Percentiles rank a stretch among this genome's conserved stretches.
These are phyloP conservation scores for Aureobasidium leucospermi DNA, from an alignment of 2,329 filamentous ascomycete genomes.

Conservation along the genomic window DNA sequence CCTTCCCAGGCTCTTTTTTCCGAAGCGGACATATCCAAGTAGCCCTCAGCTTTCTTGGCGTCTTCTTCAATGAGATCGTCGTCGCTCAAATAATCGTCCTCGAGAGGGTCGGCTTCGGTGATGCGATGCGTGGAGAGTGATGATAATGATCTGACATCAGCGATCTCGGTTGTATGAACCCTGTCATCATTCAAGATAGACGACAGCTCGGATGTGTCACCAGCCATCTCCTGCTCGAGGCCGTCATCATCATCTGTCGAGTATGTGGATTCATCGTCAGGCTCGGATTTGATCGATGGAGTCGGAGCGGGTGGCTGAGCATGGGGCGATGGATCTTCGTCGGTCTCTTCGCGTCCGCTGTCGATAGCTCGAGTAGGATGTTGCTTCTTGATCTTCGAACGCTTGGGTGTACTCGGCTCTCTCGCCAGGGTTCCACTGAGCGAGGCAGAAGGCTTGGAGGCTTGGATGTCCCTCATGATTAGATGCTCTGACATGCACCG, in stretches of 20 bases:
- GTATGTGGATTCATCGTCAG: not conserved
- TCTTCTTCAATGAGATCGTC: not conserved
- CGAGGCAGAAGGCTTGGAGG: no score
- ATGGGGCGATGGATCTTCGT: not conserved
- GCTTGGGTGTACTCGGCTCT: not conserved
- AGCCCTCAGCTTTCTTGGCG: not conserved
- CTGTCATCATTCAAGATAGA: no score
- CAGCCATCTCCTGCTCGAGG: not conserved
- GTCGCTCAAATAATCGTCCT: constrained; percentile 2
- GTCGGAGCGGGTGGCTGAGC: not conserved
- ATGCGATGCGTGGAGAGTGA: not conserved
- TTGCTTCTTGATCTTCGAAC: not conserved
- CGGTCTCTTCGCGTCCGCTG: not conserved
- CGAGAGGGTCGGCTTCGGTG: not conserved
- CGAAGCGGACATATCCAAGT: not conserved
- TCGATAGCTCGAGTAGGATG: not conserved
- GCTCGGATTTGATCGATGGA: not conserved
- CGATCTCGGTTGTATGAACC: no score
- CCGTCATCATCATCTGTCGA: not conserved
- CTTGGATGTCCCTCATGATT: no score
- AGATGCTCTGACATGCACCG: no score
- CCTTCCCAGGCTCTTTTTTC: not conserved
- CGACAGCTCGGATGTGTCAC: no score
- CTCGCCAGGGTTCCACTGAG: not conserved
- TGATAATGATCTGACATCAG: not conserved